Base-by-base conservation (phyloP, 2,329 filamentous ascomycete species). In the Trichoderma sp. region DNA sequence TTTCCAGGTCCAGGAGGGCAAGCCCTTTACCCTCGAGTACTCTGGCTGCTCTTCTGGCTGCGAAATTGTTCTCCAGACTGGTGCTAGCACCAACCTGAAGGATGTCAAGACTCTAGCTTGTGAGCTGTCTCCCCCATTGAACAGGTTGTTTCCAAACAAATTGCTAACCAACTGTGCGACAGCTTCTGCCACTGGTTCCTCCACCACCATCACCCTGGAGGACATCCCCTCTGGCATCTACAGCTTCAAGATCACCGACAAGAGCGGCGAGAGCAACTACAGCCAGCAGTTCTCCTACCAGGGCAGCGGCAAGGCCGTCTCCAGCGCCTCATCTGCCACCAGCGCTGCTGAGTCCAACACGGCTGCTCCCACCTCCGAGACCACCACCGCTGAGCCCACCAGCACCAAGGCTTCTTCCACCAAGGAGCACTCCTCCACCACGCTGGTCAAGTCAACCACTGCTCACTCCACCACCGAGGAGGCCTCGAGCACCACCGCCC, bases 61-160 rank as follows among this genome's bases (percentile, higher is more conserved):
- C 82, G 83, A 81, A 77, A 84, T 85, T 33, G 31, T 69, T 50
- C 79, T 85, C 72, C 79, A 84, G 80, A 82, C 80, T 41, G 83
- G 84, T 11, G 71, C 77, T 8, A 77, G 77, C 16, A 72, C 31
- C 68, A 79, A 84, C 69, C 80, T 83, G 27, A 77, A 81, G 77
- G 76, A 79, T 63, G 80, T 82, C 79, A 74, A 81, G 78, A 78
- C 77, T 27, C 76, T 85, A 67, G 81, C 81, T 77, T 29, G 83
- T 85, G 82, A 60, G 83, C 64, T 12, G 3, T 14, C n/a, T 14
- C n/a, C 27, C 63, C 35, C 31, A 6, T 11, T 4, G 24, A 14
- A 18, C 6, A n/a, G 24, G 16, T 45, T 11, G 56, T 27, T 27
- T 27, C 59, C 35, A 53, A 21, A 53, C 56, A 29, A 33, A 16